A percentile compares a stretch with the other conserved stretches of the same genome.
Conservation (phyloP, 371 early-diverging fungal species). For the Apophysomyces ossiformis region DNA sequence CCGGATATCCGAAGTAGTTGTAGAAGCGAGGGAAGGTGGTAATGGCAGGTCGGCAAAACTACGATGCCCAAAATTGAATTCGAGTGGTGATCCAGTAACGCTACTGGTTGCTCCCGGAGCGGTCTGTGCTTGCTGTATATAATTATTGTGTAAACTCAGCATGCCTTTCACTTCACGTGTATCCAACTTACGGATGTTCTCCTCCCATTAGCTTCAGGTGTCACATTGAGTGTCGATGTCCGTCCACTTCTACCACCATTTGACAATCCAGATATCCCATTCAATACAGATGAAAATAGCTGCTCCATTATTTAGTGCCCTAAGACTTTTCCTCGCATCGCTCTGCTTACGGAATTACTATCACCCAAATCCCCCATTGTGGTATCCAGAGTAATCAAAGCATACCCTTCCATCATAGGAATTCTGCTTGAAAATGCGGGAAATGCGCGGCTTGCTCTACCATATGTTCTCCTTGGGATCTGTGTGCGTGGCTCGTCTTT, state of each 20-base stretch:
- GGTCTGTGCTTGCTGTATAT: neutral
- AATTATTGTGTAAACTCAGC: neutral
- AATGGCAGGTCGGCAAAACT: constrained; percentile 1
- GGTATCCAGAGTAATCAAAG: constrained; percentile 50
- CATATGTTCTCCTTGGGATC: constrained; percentile 19
- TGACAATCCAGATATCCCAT: constrained; percentile 21
- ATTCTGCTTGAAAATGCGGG: constrained; percentile 31
- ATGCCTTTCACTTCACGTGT: neutral
- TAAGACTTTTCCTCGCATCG: neutral
- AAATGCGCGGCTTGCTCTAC: constrained; percentile 26
- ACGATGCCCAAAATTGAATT: constrained; percentile 5
- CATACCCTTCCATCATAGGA: constrained; percentile 53
- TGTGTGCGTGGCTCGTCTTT: constrained; percentile 35
- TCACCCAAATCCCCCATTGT: constrained; percentile 35
- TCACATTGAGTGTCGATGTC: neutral
- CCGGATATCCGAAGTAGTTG: constrained; percentile 1
- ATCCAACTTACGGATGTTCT: neutral
- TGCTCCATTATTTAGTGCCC: constrained; percentile 2
- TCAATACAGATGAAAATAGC: constrained; percentile 33
- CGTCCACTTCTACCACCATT: neutral
- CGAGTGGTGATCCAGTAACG: constrained; percentile 3
- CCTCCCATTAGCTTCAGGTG: neutral
- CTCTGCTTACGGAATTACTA: constrained; percentile 35
- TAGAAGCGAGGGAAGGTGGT: constrained; percentile 6
- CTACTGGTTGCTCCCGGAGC: neutral